Evolutionary conservation across 768 basidiomycete species (phyloP).

Genomic region (Kwoniella botswanensis): DNA sequence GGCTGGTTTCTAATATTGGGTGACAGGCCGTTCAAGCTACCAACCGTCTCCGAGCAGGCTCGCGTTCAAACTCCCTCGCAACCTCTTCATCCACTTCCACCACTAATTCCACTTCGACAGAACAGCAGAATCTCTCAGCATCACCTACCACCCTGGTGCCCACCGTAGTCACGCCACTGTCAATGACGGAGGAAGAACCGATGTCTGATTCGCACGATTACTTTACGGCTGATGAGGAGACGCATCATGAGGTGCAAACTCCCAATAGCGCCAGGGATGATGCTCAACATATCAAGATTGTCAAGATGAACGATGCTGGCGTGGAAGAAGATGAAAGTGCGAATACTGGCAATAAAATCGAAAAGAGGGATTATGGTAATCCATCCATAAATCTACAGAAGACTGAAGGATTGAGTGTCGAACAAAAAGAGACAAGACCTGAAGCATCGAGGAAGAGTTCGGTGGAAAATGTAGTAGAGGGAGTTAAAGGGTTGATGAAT

Average conservation of each 20-base stretch:
- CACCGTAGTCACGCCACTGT: constrained; percentile 36
- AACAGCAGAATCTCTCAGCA: neutral
- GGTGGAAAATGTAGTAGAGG: constrained; percentile 17
- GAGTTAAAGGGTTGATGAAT: constrained; percentile 18
- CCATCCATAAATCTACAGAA: too few species aligned
- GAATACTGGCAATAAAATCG: neutral
- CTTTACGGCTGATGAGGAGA: constrained; percentile 37
- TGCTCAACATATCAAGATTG: neutral
- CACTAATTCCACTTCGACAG: neutral
- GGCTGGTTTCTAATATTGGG: neutral
- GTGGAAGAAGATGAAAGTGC: constrained; percentile 1
- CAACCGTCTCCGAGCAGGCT: constrained; percentile 41
- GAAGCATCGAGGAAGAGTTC: constrained; percentile 12
- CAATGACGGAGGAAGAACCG: constrained; percentile 41
- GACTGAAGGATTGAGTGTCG: neutral
- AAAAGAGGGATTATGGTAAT: constrained; percentile 9
- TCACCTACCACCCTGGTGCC: constrained; percentile 4
- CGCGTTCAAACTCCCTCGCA: constrained; percentile 10
- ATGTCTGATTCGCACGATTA: constrained; percentile 25
- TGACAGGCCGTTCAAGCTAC: constrained; percentile 45
- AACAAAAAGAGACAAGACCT: neutral
- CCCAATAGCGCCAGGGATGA: neutral
- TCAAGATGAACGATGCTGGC: neutral
- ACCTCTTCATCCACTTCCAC: constrained; percentile 1
- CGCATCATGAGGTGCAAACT: constrained; percentile 10